A percentile compares a stretch with the other conserved stretches of the same genome.
Conservation (phyloP, 78 protist genomes). For the Blattamonas nauphoetae region DNA sequence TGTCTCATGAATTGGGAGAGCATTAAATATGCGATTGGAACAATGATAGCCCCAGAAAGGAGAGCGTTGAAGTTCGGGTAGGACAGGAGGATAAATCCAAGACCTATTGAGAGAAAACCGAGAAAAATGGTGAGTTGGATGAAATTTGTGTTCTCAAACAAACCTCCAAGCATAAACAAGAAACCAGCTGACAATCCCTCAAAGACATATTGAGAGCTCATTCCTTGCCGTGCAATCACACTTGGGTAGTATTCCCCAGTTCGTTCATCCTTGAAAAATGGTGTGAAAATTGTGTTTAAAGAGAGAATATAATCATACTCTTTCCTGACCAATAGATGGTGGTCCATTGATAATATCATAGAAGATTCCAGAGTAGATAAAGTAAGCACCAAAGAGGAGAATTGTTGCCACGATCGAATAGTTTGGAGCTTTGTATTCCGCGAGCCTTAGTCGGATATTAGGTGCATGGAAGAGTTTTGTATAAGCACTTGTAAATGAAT, state of each 20-base stretch:
- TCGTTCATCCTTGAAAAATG: neutral
- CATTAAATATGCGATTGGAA: neutral
- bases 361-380: neutral
- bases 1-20: neutral
- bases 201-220: neutral
- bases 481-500: neutral
- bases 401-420: neutral
- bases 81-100: neutral
- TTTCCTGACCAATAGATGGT: neutral
- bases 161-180: neutral
- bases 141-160: neutral
- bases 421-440: neutral
- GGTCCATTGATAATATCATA: neutral
- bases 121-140: neutral
- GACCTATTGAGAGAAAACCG: neutral
- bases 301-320: neutral
- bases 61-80: neutral
- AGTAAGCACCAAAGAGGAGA: neutral
- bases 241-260: neutral
- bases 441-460: neutral
- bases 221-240: neutral
- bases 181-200: neutral
- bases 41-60: neutral
- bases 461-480: neutral
- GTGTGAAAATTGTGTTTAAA: neutral